Base-by-base conservation (phyloP, 169 alveolate genomes). In the Eimeria necatrix region DNA sequence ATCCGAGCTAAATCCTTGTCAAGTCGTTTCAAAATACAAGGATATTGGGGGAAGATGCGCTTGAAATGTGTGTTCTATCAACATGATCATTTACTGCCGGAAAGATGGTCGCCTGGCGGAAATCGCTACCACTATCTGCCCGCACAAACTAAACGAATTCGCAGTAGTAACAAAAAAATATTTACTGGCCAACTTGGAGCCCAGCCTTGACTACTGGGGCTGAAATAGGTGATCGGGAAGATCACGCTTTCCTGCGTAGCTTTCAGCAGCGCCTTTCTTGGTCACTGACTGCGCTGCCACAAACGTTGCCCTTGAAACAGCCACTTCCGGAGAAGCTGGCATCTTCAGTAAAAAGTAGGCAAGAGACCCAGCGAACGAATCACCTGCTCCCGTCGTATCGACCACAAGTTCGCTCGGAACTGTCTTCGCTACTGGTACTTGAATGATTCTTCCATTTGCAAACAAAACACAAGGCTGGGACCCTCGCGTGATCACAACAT, bases 371-470 rank as follows among this genome's bases (percentile, higher is more conserved):
- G 80, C 84, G 74, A 95, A 95, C 24, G 96, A 46, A 52, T 95
- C 96, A 1, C 96, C 96, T 12, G 96, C 96, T 26, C 96, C 96
- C 56, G 91, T 88, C 64, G 96, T 95, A 70, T 95, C 95, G 20
- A 95, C 94, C 18, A 94, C 88, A 16, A 46, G 95, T 26, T 80
- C 95, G 8, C 81, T 59, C 46, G 76, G 61, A 24, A 71, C 64
- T n/a, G 12, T 9, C 8, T 76, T 94, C 20, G 87, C 92, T n/a
- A 78, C 26, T 22, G 90, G 83, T 93, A 83, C 93, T 20, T 80
- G 71, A 59, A 26, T 7, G 26, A 61, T 12, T 7, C 41, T 84
- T 41, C 80, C 92, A 60, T 18, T 60, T 59, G 92, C 92, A 56
- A 84, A 84, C n/a, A 70, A 78, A 48, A 91, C 64, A 26, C 95